Evolutionary conservation across 805 yeast species (phyloP).

Genomic region (Wickerhamomyces chambardii): DNA sequence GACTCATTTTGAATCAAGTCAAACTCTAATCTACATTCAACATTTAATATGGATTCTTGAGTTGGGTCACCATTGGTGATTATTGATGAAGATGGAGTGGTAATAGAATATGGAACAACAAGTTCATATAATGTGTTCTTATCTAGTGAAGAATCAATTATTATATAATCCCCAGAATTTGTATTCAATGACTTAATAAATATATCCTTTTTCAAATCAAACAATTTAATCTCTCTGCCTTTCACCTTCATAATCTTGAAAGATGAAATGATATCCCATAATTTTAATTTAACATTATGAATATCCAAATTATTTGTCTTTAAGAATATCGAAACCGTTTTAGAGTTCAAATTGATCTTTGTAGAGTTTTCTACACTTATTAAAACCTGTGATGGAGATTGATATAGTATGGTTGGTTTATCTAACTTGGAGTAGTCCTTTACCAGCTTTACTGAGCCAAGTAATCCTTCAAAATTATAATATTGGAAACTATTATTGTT

Average conservation of each 20-base stretch:
- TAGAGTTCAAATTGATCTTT: slow-evolving; percentile 6
- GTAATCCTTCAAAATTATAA: slow-evolving; percentile 13
- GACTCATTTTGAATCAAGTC: slow-evolving; percentile 1
- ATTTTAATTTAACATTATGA: slow-evolving; percentile 1
- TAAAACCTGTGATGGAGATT: slow-evolving; percentile 10
- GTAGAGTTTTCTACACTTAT: slow-evolving; percentile 8
- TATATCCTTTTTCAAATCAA: neutral
- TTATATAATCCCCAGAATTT: neutral
- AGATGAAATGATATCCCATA: neutral
- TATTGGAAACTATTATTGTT: slow-evolving; percentile 29
- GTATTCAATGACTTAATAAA: too few relatives aligned
- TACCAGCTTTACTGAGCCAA: slow-evolving; percentile 17
- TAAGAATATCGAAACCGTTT: slow-evolving; percentile 12
- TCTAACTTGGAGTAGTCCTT: too few relatives aligned
- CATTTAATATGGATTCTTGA: too few relatives aligned
- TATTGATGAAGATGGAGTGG: too few relatives aligned
- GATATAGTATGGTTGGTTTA: slow-evolving; percentile 2
- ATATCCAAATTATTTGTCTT: slow-evolving; percentile 2
- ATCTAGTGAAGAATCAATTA: slow-evolving; percentile 3
- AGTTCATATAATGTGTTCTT: slow-evolving; percentile 13
- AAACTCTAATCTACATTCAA: slow-evolving; percentile 3
- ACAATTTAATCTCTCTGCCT: neutral
- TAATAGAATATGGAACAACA: slow-evolving; percentile 23
- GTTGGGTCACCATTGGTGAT: too few relatives aligned
- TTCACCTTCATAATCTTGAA: neutral